phyloP scores from a whole-genome alignment of 2,329 filamentous ascomycete species.

The Cordyceps pruinosa region DNA sequence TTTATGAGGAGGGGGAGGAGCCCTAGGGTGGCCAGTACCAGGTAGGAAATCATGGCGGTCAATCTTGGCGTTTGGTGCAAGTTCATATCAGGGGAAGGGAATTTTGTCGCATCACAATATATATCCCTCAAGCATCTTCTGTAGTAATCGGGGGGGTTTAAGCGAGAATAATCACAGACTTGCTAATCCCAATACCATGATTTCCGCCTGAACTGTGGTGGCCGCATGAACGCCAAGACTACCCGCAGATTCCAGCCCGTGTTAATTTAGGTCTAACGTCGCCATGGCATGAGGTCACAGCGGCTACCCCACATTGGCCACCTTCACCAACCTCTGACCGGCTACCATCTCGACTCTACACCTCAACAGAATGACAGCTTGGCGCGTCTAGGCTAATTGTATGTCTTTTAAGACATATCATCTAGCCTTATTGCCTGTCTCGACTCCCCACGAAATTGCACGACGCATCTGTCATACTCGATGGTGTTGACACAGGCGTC shows the following conservation, averaged over 20 bases:
- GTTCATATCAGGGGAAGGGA: neutral
- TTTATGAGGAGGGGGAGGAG: slow-evolving; percentile 56
- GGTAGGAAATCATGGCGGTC: neutral
- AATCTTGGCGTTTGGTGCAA: slow-evolving; percentile 1
- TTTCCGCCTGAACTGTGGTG: too few relatives aligned
- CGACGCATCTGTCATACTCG: slow-evolving; percentile 18
- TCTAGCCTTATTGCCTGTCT: neutral
- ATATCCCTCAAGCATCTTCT: neutral
- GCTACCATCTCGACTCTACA: neutral
- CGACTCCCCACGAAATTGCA: neutral
- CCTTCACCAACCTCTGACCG: neutral
- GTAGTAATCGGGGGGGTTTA: too few relatives aligned
- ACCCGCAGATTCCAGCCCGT: too few relatives aligned
- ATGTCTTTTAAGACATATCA: neutral
- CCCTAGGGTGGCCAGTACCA: neutral
- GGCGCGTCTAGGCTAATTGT: neutral
- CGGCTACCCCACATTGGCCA: slow-evolving; percentile 12
- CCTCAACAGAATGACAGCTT: neutral
- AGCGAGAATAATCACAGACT: too few relatives aligned
- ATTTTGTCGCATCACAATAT: neutral
- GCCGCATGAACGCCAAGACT: too few relatives aligned
- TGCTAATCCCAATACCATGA: neutral
- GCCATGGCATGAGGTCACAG: slow-evolving; percentile 9
- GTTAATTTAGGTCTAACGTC: too few relatives aligned
- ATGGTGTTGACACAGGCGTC: slow-evolving; percentile 26